Evolutionary conservation across 371 early-diverging fungal genomes (phyloP).

Genomic region (Funneliformis caledonium): DNA sequence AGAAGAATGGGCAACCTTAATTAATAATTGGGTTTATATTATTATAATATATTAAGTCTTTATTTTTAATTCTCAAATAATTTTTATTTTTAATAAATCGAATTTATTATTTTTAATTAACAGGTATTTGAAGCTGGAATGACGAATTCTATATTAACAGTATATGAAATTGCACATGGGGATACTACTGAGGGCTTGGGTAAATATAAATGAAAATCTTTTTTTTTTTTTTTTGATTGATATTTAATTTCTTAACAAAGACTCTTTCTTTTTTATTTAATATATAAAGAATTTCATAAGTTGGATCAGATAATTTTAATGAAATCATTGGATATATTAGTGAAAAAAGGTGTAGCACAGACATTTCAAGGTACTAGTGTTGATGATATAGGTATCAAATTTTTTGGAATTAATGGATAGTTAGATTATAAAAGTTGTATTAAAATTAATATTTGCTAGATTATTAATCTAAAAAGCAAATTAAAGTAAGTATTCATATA

Average conservation of each 20-base stretch:
- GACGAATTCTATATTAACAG: slow-evolving; percentile 80
- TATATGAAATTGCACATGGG: slow-evolving; percentile 84
- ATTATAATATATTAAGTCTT: not conserved
- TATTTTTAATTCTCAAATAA: not conserved
- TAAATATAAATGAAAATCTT: slow-evolving; percentile 41
- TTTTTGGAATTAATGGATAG: slow-evolving; percentile 53
- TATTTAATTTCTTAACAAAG: not conserved
- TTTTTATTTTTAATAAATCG: no score
- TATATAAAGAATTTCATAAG: slow-evolving; percentile 71
- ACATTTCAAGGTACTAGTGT: slow-evolving; percentile 77
- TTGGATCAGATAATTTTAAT: slow-evolving; percentile 70
- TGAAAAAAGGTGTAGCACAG: slow-evolving; percentile 80
- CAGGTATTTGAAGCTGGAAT: slow-evolving; percentile 74
- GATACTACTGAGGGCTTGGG: slow-evolving; percentile 76
- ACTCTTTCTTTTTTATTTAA: slow-evolving; percentile 18
- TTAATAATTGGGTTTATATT: slow-evolving; percentile 77
- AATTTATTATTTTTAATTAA: not conserved
- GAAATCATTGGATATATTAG: slow-evolving; percentile 77
- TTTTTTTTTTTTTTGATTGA: not conserved
- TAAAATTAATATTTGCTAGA: no score
- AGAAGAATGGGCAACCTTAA: slow-evolving; percentile 85
- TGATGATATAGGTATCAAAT: slow-evolving; percentile 87
- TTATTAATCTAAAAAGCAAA: no score
- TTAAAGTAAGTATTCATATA: no score
- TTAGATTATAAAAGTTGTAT: no score